Conservation (phyloP, 148 eudicot genomes). For the Rhododendron williamsianum region DNA sequence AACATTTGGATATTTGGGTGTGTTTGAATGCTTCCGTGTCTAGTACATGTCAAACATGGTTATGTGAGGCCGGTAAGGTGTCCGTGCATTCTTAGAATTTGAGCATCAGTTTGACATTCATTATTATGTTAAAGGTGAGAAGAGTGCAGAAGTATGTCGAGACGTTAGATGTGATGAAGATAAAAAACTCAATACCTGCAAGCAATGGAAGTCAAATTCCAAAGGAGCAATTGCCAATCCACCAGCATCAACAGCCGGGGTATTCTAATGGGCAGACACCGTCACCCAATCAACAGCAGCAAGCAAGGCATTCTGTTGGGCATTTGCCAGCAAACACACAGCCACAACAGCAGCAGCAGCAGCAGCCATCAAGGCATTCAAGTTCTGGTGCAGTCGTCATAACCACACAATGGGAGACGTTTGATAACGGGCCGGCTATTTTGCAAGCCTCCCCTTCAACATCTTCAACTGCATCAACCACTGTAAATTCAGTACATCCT, state of each 20-base stretch:
- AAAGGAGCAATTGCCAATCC: slow-evolving; percentile 25
- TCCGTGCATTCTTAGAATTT: background rate
- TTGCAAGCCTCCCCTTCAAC: slow-evolving; percentile 28
- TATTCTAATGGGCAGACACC: slow-evolving; percentile 32
- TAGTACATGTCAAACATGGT: background rate
- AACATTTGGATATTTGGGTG: background rate
- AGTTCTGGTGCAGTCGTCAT: slow-evolving; percentile 60
- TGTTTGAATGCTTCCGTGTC: background rate
- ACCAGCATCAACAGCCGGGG: slow-evolving; percentile 17
- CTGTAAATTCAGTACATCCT: slow-evolving; percentile 29
- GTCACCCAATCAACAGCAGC: slow-evolving; percentile 40
- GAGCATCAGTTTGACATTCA: background rate
- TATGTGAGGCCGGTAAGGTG: background rate
- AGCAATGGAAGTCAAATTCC: slow-evolving; percentile 29
- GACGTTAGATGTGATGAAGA: slow-evolving; percentile 67
- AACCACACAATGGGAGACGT: slow-evolving; percentile 95
- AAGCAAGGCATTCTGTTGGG: slow-evolving; percentile 42
- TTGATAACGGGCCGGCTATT: slow-evolving; percentile 48
- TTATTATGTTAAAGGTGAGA: slow-evolving; percentile 42
- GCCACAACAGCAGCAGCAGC: slow-evolving; percentile 9
- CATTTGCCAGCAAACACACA: slow-evolving; percentile 29
- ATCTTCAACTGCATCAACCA: slow-evolving; percentile 28
- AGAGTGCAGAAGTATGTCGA: slow-evolving; percentile 91
- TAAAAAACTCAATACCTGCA: slow-evolving; percentile 41
- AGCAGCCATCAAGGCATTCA: slow-evolving; percentile 40